These are phyloP conservation scores for Camellia granthamiana DNA, from an alignment of 148 eudicot genomes.

Conservation along the genomic window DNA sequence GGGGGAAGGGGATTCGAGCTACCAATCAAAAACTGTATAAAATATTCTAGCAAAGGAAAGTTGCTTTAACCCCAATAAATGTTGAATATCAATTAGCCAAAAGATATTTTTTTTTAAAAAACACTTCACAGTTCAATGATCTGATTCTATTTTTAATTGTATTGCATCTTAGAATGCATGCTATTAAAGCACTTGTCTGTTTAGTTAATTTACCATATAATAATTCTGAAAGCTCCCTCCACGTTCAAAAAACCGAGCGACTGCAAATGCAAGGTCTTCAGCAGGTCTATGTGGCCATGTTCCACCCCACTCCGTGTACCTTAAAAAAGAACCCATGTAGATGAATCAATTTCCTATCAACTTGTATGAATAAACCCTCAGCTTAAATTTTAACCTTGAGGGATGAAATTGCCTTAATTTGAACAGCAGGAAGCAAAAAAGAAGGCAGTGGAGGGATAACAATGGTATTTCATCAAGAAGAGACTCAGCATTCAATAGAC, in stretches of 20 bases:
- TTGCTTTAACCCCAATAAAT: background rate
- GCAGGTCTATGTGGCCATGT: constrained; percentile 85
- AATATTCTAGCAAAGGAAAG: background rate
- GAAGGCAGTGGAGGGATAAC: too few species aligned
- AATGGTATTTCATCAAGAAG: too few species aligned
- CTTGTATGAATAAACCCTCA: background rate
- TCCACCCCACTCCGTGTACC: constrained; percentile 92
- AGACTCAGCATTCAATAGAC: too few species aligned
- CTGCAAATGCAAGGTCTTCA: constrained; percentile 95
- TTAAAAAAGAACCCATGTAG: constrained; percentile 24
- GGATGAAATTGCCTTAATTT: constrained; percentile 4
- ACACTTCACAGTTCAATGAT: background rate
- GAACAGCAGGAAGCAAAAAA: background rate
- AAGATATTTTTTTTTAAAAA: background rate
- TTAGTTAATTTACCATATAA: constrained; percentile 64
- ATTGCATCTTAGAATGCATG: constrained; percentile 7
- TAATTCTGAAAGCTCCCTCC: constrained; percentile 94
- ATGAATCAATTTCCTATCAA: constrained; percentile 7
- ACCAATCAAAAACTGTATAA: too few species aligned
- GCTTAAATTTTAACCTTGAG: background rate
- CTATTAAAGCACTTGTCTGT: background rate
- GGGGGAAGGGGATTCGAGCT: too few species aligned
- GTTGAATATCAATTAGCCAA: background rate
- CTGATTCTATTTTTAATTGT: constrained; percentile 7
- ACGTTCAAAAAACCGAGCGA: constrained; percentile 92